Base-by-base conservation (phyloP, 192 early-diverging fungal species). In the Allomyces macrogynus region DNA sequence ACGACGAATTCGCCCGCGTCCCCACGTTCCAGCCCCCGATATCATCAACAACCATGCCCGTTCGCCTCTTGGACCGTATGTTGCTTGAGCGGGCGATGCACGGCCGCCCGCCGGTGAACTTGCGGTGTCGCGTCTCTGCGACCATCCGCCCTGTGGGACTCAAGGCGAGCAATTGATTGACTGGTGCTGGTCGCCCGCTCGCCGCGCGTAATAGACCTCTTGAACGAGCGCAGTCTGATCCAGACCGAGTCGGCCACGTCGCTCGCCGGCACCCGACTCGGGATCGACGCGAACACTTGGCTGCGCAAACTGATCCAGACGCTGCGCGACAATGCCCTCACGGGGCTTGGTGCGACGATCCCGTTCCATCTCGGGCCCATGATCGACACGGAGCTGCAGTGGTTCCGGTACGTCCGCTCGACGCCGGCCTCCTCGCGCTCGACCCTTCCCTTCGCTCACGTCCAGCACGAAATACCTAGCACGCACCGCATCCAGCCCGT, bases 201-300 rank as follows among this genome's bases (percentile, higher is more conserved):
- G 7, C 7, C 32, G 32, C 20, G 8, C 20, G 54, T 42, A 42
- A 12, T 62, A 20, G 23, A 7, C 26, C 11, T 20, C 67, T 63
- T 75, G 69, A 70, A 72, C 8, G 84, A 87, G 69, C 70, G 82
- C 66, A 76, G 74, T 24, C 73, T 87, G 61, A 64, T 75, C 63
- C 80, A 84, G 68, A 75, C 76, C 32, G 69, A 78, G 62, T 73
- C 84, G 24, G 70, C 88, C 16, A 68, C 78, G 25, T 70, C 72
- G 25, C 77, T 89, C 40, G 75, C 78, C 57, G 85, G 81, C 43
- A 83, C 81, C 27, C 76, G 86, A 25, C 73, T 90, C 61, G 89
- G 89, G 44, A 85, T 90, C 61, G 89, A 90, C 65, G 89, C 85
- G 67, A 80, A 82, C 71, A 76, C 83, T 72, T 90, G 89, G 89